Base-by-base conservation (phyloP, 495 filamentous ascomycete species). In the Annulohypoxylon bovei region DNA sequence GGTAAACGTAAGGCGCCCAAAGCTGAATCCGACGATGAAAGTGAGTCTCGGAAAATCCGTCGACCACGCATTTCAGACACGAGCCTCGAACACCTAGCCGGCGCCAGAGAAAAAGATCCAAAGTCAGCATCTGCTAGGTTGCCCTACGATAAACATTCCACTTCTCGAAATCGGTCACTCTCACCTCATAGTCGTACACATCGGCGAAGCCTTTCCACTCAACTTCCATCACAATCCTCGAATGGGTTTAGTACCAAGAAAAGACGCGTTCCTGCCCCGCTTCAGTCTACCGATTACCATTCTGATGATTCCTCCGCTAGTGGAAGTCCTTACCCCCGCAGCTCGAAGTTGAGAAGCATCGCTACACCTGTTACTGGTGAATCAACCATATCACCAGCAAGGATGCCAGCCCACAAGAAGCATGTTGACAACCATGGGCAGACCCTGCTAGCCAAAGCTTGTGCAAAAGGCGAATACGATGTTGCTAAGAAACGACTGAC, bases 391-490 rank as follows among this genome's bases (percentile, higher is more conserved):
- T 93, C 91, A 7, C 89, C 90, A 5, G 88, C 87, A 4, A 91
- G 91, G 65, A 86, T 90, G 79, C 84, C 85, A 4, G 82, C 82
- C 2, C 89, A 91, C 72, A 96, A 93, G 78, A 94, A 94, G 70
- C 87, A 93, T 68, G 87, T 91, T 8, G 93, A 97, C 80, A 89
- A 90, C 47, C 94, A 92, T 76, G 94, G 94, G 53, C 89, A 93
- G 66, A 97, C 94, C 7, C 84, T 89, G 23, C 85, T 97, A 28
- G 93, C 92, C n/a, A 86, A 92, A 67, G 94, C 93, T 25, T 93
- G 92, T 74, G 91, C 92, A 3, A 87, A 88, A 62, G 90, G 91
- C 55, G 91, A 93, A 72, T 82, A 90, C 56, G 91, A 95, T 12
- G 80, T 79, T 9, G 91, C 90, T 9, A 91, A 90, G 72, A 81